Evolutionary conservation across 2,329 filamentous ascomycete species (phyloP).

Genomic region (Sporothrix curviconia): DNA sequence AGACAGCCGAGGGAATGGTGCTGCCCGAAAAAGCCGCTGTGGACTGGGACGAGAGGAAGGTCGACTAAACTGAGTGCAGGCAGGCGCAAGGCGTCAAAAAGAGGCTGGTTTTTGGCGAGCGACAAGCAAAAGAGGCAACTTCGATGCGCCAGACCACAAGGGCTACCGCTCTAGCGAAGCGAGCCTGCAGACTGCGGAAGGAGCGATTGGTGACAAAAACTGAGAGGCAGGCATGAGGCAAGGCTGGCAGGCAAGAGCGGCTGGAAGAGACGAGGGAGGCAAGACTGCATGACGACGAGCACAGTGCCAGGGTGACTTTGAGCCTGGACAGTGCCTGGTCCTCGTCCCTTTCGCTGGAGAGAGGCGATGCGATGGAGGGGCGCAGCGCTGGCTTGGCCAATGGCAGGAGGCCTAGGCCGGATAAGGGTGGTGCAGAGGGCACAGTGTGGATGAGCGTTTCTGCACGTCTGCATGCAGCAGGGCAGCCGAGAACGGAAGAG

Average conservation of each 20-base stretch:
- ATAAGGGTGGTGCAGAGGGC: neutral
- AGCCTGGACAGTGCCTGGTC: neutral
- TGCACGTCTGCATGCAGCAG: neutral
- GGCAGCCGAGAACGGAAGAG: conserved; percentile 6
- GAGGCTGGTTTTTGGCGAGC: neutral
- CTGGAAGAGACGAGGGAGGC: neutral
- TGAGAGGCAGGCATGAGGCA: neutral
- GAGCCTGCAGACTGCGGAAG: neutral
- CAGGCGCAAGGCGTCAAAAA: neutral
- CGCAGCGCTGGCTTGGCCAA: conserved; percentile 9
- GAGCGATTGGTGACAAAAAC: neutral
- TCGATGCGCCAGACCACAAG: no score
- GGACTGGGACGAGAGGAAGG: neutral
- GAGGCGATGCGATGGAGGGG: conserved; percentile 3
- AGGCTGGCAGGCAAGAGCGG: conserved; percentile 3
- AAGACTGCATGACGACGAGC: conserved; percentile 8
- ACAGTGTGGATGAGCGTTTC: neutral
- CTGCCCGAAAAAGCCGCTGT: neutral
- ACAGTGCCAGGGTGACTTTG: neutral
- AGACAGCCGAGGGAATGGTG: neutral
- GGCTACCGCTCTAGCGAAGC: neutral
- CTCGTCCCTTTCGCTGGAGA: neutral
- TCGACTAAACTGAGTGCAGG: neutral
- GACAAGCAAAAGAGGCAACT: no score
- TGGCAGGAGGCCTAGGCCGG: conserved; percentile 3